phyloP scores from a whole-genome alignment of 2,329 filamentous ascomycete species.

The Ophiostoma tasmaniense region DNA sequence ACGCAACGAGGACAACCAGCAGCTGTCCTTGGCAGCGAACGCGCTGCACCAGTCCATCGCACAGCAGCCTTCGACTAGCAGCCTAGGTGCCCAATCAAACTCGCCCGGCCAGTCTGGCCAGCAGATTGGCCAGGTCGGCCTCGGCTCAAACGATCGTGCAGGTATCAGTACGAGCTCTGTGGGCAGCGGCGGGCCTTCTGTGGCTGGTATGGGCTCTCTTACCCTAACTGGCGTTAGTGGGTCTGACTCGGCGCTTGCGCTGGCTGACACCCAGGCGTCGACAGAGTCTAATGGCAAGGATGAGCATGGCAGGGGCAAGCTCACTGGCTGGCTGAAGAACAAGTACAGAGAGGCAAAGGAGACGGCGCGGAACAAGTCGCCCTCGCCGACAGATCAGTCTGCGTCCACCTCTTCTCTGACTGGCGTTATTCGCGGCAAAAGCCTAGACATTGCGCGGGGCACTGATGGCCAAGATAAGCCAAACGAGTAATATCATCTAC shows the following conservation, averaged over 20 bases:
- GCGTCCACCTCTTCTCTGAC: slow-evolving; percentile 2
- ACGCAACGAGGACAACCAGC: slow-evolving; percentile 45
- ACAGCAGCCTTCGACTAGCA: slow-evolving; percentile 11
- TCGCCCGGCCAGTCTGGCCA: slow-evolving; percentile 31
- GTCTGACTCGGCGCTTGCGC: slow-evolving; percentile 36
- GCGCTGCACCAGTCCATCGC: slow-evolving; percentile 7
- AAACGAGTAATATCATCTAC: background rate
- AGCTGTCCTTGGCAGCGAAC: background rate
- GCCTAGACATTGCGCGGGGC: slow-evolving; percentile 17
- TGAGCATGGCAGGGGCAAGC: slow-evolving; percentile 37
- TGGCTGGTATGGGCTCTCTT: slow-evolving; percentile 30
- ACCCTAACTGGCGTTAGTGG: slow-evolving; percentile 45
- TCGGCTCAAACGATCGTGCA: slow-evolving; percentile 56
- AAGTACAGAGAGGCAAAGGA: slow-evolving; percentile 55
- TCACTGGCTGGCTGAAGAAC: slow-evolving; percentile 50
- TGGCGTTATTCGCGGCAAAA: slow-evolving; percentile 13
- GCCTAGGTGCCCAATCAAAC: slow-evolving; percentile 12
- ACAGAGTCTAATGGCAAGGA: slow-evolving; percentile 36
- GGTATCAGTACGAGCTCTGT: slow-evolving; percentile 61
- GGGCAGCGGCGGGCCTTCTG: slow-evolving; percentile 44
- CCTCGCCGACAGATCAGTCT: slow-evolving; percentile 29
- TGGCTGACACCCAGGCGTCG: slow-evolving; percentile 31
- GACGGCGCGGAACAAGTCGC: slow-evolving; percentile 47
- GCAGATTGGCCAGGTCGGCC: slow-evolving; percentile 29
- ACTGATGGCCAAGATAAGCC: slow-evolving; percentile 12